Evolutionary conservation across 1,284 basidiomycete species (phyloP), one percentile per base, ranked within the genome.

Genomic region (Cutaneotrichosporon sp.): DNA sequence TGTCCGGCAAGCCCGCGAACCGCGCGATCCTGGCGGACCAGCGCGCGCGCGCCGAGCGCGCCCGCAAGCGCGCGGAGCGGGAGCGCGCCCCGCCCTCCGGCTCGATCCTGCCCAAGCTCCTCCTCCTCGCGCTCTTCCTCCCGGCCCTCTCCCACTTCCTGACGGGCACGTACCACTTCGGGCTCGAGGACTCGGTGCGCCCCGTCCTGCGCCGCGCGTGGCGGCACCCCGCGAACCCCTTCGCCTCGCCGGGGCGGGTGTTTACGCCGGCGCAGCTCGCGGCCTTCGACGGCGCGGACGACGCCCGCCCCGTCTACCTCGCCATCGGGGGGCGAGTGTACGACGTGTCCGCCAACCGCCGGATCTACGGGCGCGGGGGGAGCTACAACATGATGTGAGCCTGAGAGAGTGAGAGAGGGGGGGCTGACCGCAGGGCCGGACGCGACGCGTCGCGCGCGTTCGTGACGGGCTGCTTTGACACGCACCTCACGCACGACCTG

Each of bases 401-500:
- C n/a, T n/a, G n/a, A n/a, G n/a, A n/a, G n/a, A 25, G 16, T n/a
- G n/a, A n/a, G 22, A 50, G 16, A 8, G 49, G 34, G 2, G 3
- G 11, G n/a, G 31, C 58, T 53, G 24, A 55, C 53, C 11, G 20
- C 58, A 66, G 92, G 82, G 87, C 91, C 58, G 94, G 94, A 8
- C 80, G 84, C 58, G 94, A 97, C 76, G 92, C 91, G 14, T 90
- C 91, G 31, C 83, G 94, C 68, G 89, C 93, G 0, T 97, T 91
- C 79, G 90, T 86, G 27, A 97, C 95, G 1, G 93, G 93, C 5
- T 97, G 94, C 78, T 97, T 97, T 82, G 83, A 88, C 72, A 79
- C 77, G 6, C 94, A 97, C 79, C 85, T 87, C 53, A 97, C 93
- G 38, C 89, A 97, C 80, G 94, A 97, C 80, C 81, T 89, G 62